Percentiles rank a stretch among this genome's conserved stretches.
Evolutionary conservation across 2,329 filamentous ascomycete species (phyloP).

Genomic region (Orbilia ellipsospora): DNA sequence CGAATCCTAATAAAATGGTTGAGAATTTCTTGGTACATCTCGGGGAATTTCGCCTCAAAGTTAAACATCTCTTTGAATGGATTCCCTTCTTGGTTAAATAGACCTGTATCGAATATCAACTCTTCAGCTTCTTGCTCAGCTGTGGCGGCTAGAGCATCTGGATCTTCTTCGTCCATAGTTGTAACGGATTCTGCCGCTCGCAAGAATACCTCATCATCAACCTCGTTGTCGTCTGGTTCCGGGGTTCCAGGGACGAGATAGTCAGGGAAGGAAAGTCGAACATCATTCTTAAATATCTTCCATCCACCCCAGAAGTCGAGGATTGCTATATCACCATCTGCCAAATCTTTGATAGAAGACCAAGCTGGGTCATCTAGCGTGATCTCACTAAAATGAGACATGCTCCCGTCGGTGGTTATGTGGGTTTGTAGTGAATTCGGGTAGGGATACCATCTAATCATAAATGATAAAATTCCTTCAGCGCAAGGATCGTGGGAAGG

Average conservation of each 20-base stretch:
- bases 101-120: no score
- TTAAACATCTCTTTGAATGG: conserved; percentile 18
- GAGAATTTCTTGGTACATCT: not conserved
- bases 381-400: conserved; percentile 33
- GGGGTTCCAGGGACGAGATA: not conserved
- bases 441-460: conserved; percentile 14
- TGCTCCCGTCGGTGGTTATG: not conserved
- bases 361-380: not conserved
- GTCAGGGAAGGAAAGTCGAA: not conserved
- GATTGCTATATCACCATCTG: not conserved
- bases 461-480: conserved; percentile 1
- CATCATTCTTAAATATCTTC: not conserved
- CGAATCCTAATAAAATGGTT: not conserved
- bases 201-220: not conserved
- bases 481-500: not conserved
- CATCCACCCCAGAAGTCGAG: not conserved
- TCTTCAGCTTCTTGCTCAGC: not conserved
- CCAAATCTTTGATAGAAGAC: not conserved
- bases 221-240: not conserved
- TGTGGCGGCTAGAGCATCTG: not conserved
- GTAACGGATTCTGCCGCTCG: not conserved
- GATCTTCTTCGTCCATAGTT: conserved; percentile 3
- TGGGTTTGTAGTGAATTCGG: conserved; percentile 6
- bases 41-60: conserved; percentile 12
- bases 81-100: not conserved